Evolutionary conservation across 371 early-diverging fungal species (phyloP).

Genomic region (Circinella minor): DNA sequence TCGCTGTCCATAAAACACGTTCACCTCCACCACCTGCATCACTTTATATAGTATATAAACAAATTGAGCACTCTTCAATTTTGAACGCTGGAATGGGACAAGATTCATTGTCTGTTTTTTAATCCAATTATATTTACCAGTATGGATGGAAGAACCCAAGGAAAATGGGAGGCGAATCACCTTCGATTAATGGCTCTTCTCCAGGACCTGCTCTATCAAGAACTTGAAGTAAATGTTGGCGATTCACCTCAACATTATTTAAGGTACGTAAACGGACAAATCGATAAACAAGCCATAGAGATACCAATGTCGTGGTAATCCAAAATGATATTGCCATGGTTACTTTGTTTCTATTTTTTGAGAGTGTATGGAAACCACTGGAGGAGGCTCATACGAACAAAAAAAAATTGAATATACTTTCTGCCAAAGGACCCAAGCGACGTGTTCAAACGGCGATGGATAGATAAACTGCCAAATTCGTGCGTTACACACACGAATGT

Average conservation of each 20-base stretch:
- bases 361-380: neutral
- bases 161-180: conserved; percentile 33
- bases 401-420: too few relatives aligned
- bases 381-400: too few relatives aligned
- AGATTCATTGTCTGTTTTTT: too few relatives aligned
- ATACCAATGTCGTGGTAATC: conserved; percentile 21
- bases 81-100: too few relatives aligned
- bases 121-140: conserved; percentile 47
- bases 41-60: conserved; percentile 41
- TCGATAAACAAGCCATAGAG: conserved; percentile 15
- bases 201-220: conserved; percentile 19
- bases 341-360: too few relatives aligned
- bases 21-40: conserved; percentile 97
- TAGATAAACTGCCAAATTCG: too few relatives aligned
- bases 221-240: conserved; percentile 30
- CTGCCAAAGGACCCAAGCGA: neutral
- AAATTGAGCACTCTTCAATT: too few relatives aligned
- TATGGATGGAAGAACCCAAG: conserved; percentile 91
- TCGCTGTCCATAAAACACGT: conserved; percentile 91
- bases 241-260: conserved; percentile 21
- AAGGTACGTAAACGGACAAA: conserved; percentile 25
- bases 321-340: conserved; percentile 37
- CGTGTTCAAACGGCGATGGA: neutral
- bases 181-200: conserved; percentile 4
- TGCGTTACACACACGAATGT: neutral